These are phyloP conservation scores for Silene noctiflora DNA, from an alignment of 179 eudicot species.

Conservation along the genomic window DNA sequence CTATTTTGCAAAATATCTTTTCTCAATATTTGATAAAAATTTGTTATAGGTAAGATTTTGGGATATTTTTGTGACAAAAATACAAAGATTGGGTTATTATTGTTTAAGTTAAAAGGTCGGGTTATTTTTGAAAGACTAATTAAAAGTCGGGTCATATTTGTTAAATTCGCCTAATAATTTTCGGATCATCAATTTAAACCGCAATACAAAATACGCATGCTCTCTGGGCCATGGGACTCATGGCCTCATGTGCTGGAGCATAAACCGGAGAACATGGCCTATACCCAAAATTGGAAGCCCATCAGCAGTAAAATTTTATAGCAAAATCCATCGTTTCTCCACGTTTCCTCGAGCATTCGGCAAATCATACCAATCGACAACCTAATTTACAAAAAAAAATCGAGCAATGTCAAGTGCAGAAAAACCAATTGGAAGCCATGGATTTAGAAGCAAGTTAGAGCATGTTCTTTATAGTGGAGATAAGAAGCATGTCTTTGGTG, in stretches of 20 bases:
- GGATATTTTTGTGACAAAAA: too few species aligned
- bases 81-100: too few species aligned
- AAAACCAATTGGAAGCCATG: conserved; percentile 26
- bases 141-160: too few species aligned
- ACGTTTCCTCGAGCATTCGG: neutral
- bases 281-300: neutral
- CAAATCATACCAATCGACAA: neutral
- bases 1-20: too few species aligned
- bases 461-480: conserved; percentile 66
- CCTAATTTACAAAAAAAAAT: neutral
- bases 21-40: too few species aligned
- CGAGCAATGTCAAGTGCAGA: conserved; percentile 22
- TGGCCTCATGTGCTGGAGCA: neutral
- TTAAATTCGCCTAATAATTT: too few species aligned
- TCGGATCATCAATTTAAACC: too few species aligned
- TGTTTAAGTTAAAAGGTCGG: too few species aligned
- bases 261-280: neutral
- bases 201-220: too few species aligned
- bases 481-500: conserved; percentile 65
- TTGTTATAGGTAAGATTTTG: too few species aligned
- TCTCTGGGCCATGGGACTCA: too few species aligned
- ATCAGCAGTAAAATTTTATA: neutral
- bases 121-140: too few species aligned
- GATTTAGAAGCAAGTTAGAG: conserved; percentile 55
- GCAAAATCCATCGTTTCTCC: neutral